phyloP scores from a whole-genome alignment of 129 eudicot species.

The Flaveria brownii region DNA sequence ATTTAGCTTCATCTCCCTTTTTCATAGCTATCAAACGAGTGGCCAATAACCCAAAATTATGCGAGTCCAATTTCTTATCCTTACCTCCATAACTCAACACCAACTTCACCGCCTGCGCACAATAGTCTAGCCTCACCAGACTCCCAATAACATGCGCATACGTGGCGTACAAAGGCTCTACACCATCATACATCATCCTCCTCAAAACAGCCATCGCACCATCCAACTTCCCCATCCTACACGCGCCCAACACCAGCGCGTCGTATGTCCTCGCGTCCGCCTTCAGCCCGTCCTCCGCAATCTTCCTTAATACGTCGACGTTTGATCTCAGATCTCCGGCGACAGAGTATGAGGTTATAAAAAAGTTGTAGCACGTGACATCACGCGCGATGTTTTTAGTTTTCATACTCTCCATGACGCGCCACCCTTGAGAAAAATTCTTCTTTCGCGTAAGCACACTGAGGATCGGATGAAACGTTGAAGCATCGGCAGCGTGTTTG shows the following conservation, averaged over 20 bases:
- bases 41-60: conserved; percentile 53
- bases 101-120: conserved; percentile 64
- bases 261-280: conserved; percentile 65
- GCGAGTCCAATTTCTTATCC: conserved; percentile 46
- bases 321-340: conserved; percentile 41
- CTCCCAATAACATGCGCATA: conserved; percentile 52
- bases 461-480: conserved; percentile 57
- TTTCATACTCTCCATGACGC: conserved; percentile 48
- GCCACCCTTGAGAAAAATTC: conserved; percentile 41
- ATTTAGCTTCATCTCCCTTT: conserved; percentile 44
- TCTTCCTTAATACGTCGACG: conserved; percentile 41
- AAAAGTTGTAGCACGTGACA: conserved; percentile 41
- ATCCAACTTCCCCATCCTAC: conserved; percentile 60
- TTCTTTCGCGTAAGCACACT: conserved; percentile 38
- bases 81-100: conserved; percentile 55
- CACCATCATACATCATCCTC: conserved; percentile 53
- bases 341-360: conserved; percentile 49
- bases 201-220: conserved; percentile 53
- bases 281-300: conserved; percentile 50
- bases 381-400: conserved; percentile 41
- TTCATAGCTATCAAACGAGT: conserved; percentile 39
- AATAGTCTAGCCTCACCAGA: conserved; percentile 42
- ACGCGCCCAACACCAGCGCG: conserved; percentile 74
- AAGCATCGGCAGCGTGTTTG: conserved; percentile 33
- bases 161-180: conserved; percentile 45